Evolutionary conservation across 257 asterid genomes (phyloP).

Genomic region (Nicotiana paniculata): DNA sequence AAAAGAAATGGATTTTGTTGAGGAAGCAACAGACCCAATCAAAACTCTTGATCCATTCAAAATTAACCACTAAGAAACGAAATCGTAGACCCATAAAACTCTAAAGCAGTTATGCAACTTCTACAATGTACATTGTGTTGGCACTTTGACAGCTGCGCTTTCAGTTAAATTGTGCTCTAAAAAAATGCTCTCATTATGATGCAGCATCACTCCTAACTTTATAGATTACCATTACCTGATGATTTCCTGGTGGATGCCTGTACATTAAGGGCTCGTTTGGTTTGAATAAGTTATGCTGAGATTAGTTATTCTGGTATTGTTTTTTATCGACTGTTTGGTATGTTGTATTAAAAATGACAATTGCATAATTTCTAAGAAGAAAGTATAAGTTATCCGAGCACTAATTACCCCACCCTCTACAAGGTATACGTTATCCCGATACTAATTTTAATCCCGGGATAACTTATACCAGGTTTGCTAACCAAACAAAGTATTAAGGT

Average conservation of each 20-base stretch:
- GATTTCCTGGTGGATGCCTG: not conserved
- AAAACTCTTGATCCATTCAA: not conserved
- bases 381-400: too few relatives aligned
- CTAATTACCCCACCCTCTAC: too few relatives aligned
- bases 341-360: too few relatives aligned
- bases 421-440: too few relatives aligned
- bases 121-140: not conserved
- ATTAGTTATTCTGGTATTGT: too few relatives aligned
- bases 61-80: not conserved
- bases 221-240: not conserved
- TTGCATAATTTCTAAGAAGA: too few relatives aligned
- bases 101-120: not conserved
- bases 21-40: not conserved
- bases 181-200: not conserved
- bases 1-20: not conserved
- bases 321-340: too few relatives aligned
- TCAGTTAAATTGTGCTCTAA: not conserved
- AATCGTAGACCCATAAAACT: not conserved
- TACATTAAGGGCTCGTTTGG: not conserved
- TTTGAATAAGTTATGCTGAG: too few relatives aligned
- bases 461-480: too few relatives aligned
- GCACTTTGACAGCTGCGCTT: not conserved
- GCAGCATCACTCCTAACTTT: not conserved
- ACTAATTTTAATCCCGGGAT: too few relatives aligned
- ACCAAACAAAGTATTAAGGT: too few relatives aligned